Evolutionary conservation across 805 yeast genomes (phyloP).

Genomic region (Sporopachydermia lactativora): DNA sequence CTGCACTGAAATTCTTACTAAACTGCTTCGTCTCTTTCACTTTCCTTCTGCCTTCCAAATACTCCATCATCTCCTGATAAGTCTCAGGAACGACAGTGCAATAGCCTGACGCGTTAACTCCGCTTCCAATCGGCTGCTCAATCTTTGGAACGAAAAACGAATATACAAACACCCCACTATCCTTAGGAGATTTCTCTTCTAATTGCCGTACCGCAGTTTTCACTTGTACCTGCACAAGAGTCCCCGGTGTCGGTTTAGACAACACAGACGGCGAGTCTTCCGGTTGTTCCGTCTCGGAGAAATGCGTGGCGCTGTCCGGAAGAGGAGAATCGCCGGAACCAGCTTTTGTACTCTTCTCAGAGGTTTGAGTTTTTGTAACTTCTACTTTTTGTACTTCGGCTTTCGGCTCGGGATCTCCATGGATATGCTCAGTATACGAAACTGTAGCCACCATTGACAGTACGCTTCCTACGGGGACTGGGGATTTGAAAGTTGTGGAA

Average conservation of each 20-base stretch:
- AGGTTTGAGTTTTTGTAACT: neutral
- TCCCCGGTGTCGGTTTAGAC: conserved; percentile 50
- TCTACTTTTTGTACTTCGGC: too few species aligned
- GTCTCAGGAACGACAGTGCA: conserved; percentile 75
- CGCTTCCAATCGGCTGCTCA: conserved; percentile 16
- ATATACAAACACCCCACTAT: conserved; percentile 79
- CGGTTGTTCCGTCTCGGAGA: conserved; percentile 21
- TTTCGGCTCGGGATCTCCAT: too few species aligned
- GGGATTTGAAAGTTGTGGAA: conserved; percentile 82
- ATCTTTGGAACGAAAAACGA: conserved; percentile 53
- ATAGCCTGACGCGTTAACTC: conserved; percentile 37
- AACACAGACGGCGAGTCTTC: conserved; percentile 30
- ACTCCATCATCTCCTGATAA: conserved; percentile 85
- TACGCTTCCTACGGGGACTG: conserved; percentile 93
- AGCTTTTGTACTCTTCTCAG: neutral
- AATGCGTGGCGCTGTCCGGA: conserved; percentile 12
- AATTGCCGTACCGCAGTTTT: conserved; percentile 65
- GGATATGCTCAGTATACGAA: conserved; percentile 75
- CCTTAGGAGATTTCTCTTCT: conserved; percentile 43
- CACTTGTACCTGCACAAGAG: conserved; percentile 80
- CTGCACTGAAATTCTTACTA: conserved; percentile 30
- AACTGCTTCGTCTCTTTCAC: conserved; percentile 70
- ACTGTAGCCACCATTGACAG: conserved; percentile 70
- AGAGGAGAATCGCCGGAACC: too few species aligned
- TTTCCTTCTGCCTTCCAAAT: conserved; percentile 80